Evolutionary conservation across 768 basidiomycete species (phyloP).

Genomic region (Clavulina sp.): DNA sequence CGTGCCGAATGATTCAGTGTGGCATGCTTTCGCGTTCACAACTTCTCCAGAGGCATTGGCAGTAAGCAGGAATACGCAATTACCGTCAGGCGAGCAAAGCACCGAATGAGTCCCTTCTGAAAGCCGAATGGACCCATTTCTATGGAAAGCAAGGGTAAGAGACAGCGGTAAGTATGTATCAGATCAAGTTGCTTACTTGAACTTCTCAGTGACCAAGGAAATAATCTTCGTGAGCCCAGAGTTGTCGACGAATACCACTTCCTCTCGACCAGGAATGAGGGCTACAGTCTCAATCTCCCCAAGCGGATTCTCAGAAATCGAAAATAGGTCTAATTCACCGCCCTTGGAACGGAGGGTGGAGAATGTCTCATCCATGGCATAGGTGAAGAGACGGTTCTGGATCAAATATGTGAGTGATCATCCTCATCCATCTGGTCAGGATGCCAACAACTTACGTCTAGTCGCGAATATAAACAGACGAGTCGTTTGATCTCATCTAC

Average conservation of each 20-base stretch:
- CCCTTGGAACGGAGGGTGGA: background rate
- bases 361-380: background rate
- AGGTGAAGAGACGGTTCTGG: background rate
- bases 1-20: constrained; percentile 41
- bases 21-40: constrained; percentile 25
- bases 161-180: too few species aligned
- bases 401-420: background rate
- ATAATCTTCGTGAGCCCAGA: background rate
- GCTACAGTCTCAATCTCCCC: too few species aligned
- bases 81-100: background rate
- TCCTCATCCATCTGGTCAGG: background rate
- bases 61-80: background rate
- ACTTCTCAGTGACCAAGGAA: background rate
- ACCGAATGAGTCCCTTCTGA: background rate
- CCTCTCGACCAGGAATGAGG: background rate
- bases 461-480: background rate
- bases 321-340: background rate
- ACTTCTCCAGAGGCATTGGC: constrained; percentile 15
- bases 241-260: background rate
- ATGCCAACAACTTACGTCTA: background rate
- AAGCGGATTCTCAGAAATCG: background rate
- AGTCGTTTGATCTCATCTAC: background rate
- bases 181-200: background rate
- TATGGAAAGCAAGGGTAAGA: background rate
- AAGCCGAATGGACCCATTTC: background rate